Evolutionary conservation across 2,329 filamentous ascomycete species (phyloP), one percentile per base, ranked within the genome.

Genomic region (Alternaria burnsii): DNA sequence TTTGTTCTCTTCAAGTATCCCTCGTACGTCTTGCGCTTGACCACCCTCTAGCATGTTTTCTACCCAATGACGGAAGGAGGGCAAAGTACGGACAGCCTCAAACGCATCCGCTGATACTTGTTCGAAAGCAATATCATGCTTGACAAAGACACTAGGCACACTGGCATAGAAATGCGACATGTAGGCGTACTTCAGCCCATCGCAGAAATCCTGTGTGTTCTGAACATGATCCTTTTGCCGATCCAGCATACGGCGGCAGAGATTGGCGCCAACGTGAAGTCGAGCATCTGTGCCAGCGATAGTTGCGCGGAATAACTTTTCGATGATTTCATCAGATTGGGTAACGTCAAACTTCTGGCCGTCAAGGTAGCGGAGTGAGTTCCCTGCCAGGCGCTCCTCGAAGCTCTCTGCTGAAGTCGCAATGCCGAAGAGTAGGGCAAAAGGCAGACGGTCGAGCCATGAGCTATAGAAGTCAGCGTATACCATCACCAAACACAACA

Each of bases 161-260:
- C 93, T 94, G 40, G 90, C 90, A 69, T 92, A 94, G 72, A 92
- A 94, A 74, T 93, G 91, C 58, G 89, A 92, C 91, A 96, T 94
- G 73, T 93, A 93, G 1, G 89, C 88, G 78, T 94, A 95, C 86
- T 92, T 75, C 3, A 93, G 71, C 11, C 89, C 88, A 72, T 87
- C 87, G 48, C 89, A 83, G 72, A 94, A 91, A 9, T 87, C 86
- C 58, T 92, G 88, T 16, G 92, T 87, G 65, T 91, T 92, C 43
- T 91, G 89, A 8, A 93, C 87, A 71, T 94, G 91, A 68, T 94
- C 90, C 65, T 86, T 86, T 72, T 95, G 92, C 30, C 92, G 85
- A 62, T 91, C 88, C 20, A 94, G 80, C 63, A 93, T 83, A 69
- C 83, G 85, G 41, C 83, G 82, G 41, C 91, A 82, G 38, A 95